A percentile compares a stretch with the other conserved stretches of the same genome.
phyloP scores from a whole-genome alignment of 2,329 filamentous ascomycete species.

The Trichophyton schoenleinii region DNA sequence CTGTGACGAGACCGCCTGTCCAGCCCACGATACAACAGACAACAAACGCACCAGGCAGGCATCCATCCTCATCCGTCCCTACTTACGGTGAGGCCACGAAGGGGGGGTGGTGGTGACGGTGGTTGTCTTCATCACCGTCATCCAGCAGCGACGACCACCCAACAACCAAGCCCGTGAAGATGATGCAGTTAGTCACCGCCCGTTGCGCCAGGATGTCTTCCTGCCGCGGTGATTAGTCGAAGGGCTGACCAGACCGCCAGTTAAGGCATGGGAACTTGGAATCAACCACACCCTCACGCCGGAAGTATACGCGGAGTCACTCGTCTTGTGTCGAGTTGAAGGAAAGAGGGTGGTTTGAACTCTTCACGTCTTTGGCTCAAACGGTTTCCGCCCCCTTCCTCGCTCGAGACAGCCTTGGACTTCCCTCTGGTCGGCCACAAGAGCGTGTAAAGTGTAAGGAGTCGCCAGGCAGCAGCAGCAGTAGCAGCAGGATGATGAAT shows the following conservation, averaged over 20 bases:
- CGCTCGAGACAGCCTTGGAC: neutral
- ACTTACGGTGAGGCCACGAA: neutral
- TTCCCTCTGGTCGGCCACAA: neutral
- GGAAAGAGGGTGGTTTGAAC: no score
- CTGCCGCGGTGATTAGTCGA: neutral
- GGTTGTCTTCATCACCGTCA: neutral
- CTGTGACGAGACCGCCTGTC: conserved; percentile 3
- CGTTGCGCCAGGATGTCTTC: neutral
- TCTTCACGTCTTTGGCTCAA: neutral
- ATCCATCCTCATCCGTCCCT: neutral
- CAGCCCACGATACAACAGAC: neutral
- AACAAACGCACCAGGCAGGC: neutral
- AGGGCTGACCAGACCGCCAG: conserved; percentile 1
- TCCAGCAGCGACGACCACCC: neutral
- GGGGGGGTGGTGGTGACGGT: neutral
- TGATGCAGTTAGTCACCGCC: neutral
- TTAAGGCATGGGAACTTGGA: neutral
- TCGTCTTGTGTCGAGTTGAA: no score
- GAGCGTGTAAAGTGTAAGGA: no score
- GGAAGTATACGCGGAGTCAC: no score
- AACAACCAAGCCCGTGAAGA: neutral
- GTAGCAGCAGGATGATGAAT: no score
- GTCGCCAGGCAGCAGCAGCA: no score
- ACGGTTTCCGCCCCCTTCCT: neutral
- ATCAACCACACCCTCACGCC: neutral